Percentiles rank a stretch among this genome's conserved stretches.
Conservation (phyloP, 495 filamentous ascomycete genomes). For the Diplogelasinospora grovesii region DNA sequence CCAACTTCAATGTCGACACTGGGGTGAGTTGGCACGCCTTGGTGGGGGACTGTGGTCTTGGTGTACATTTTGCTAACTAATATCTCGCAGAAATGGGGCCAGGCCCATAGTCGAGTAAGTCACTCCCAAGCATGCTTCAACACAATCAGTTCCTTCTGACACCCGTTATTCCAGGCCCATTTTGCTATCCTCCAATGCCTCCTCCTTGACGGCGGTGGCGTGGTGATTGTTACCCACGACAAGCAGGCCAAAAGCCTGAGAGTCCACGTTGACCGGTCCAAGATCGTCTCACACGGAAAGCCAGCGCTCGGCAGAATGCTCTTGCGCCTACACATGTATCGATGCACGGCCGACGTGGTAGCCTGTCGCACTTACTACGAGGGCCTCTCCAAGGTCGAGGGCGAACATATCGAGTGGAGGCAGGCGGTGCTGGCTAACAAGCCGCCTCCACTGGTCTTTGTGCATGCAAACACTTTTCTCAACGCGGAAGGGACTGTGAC, state of each 20-base stretch:
- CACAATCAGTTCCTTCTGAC: background rate
- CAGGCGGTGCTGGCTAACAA: constrained; percentile 29
- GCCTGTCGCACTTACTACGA: constrained; percentile 34
- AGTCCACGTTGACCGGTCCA: constrained; percentile 30
- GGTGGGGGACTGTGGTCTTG: no score
- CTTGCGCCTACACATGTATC: constrained; percentile 38
- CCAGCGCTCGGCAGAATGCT: constrained; percentile 38
- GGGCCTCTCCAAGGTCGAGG: constrained; percentile 32
- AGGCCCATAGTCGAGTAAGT: constrained; percentile 33
- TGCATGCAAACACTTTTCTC: constrained; percentile 41
- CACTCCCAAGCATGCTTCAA: background rate
- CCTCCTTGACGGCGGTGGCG: constrained; percentile 26
- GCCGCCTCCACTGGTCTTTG: constrained; percentile 29
- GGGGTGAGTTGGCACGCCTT: no score
- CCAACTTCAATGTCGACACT: constrained; percentile 40
- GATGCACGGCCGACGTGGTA: constrained; percentile 39
- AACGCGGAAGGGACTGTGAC: constrained; percentile 24
- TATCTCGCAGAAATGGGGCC: constrained; percentile 39
- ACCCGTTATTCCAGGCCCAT: constrained; percentile 40
- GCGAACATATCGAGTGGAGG: constrained; percentile 30
- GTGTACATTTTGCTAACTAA: background rate
- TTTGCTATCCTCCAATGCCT: constrained; percentile 37
- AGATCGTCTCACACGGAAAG: constrained; percentile 34
- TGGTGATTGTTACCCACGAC: constrained; percentile 23
- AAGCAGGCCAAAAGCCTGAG: constrained; percentile 13